Evolutionary conservation across 768 basidiomycete genomes (phyloP).

Genomic region (Lactarius psammicola): DNA sequence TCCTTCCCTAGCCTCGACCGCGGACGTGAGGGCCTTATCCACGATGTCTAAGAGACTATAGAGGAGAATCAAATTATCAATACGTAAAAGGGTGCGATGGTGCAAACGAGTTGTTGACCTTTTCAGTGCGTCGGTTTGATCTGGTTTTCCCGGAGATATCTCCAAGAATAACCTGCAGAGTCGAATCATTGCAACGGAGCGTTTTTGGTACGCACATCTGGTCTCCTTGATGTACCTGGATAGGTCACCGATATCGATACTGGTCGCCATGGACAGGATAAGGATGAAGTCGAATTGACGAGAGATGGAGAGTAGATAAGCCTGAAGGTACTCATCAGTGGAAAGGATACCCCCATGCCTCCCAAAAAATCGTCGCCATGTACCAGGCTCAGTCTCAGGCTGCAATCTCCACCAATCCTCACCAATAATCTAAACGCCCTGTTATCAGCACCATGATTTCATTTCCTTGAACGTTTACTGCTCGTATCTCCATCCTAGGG

Average conservation of each 20-base stretch:
- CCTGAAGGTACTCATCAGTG: no score
- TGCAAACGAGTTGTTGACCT: slow-evolving; percentile 3
- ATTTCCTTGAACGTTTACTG: no score
- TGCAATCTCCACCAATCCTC: no score
- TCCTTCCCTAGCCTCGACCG: slow-evolving; percentile 20
- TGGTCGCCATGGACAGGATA: slow-evolving; percentile 19
- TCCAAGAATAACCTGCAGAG: slow-evolving; percentile 24
- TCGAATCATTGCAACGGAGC: slow-evolving; percentile 26
- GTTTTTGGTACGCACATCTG: slow-evolving; percentile 24
- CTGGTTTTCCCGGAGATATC: slow-evolving; percentile 23
- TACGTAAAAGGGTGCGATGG: neutral
- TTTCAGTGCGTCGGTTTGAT: slow-evolving; percentile 24
- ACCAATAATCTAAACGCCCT: no score
- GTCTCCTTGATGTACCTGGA: slow-evolving; percentile 23
- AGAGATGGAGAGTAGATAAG: slow-evolving; percentile 12
- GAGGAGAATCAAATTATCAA: neutral
- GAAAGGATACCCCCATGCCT: no score
- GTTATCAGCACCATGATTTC: no score
- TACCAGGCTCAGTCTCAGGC: no score
- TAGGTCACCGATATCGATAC: slow-evolving; percentile 16
- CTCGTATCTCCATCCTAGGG: no score
- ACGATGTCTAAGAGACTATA: slow-evolving; percentile 21
- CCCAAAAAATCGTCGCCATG: no score
- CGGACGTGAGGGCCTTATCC: slow-evolving; percentile 21
- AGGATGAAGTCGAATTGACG: neutral